Evolutionary conservation across 176 grass and related monocot genomes (phyloP).

Genomic region (Avena sativa): DNA sequence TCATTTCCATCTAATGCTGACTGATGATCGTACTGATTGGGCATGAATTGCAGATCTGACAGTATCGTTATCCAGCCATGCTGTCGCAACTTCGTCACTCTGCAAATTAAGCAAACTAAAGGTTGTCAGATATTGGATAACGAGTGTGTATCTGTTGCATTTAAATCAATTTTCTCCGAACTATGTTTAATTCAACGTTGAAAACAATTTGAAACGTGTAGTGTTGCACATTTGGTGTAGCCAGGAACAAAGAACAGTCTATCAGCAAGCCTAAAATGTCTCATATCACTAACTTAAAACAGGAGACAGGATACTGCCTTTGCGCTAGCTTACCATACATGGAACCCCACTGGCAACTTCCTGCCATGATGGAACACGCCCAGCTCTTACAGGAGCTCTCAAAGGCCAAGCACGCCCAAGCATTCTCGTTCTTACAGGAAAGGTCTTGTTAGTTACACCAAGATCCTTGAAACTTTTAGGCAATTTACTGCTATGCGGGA

Average conservation of each 20-base stretch:
- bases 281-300: neutral
- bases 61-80: constrained; percentile 73
- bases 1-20: constrained; percentile 29
- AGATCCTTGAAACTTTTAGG: constrained; percentile 84
- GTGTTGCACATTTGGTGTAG: neutral
- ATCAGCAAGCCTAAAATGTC: neutral
- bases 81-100: constrained; percentile 86
- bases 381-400: constrained; percentile 81
- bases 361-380: constrained; percentile 81
- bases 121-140: neutral
- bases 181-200: neutral
- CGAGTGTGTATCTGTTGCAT: neutral
- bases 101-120: constrained; percentile 45
- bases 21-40: constrained; percentile 61
- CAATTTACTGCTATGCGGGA: constrained; percentile 30
- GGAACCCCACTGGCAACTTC: constrained; percentile 75
- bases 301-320: neutral
- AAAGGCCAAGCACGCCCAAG: constrained; percentile 92
- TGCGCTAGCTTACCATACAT: constrained; percentile 69
- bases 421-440: constrained; percentile 90
- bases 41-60: constrained; percentile 96
- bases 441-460: constrained; percentile 68
- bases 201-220: neutral
- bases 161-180: neutral
- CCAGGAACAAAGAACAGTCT: neutral